Base-by-base conservation (phyloP, 139 green algal genomes). In the Spirogloea muscicola region DNA sequence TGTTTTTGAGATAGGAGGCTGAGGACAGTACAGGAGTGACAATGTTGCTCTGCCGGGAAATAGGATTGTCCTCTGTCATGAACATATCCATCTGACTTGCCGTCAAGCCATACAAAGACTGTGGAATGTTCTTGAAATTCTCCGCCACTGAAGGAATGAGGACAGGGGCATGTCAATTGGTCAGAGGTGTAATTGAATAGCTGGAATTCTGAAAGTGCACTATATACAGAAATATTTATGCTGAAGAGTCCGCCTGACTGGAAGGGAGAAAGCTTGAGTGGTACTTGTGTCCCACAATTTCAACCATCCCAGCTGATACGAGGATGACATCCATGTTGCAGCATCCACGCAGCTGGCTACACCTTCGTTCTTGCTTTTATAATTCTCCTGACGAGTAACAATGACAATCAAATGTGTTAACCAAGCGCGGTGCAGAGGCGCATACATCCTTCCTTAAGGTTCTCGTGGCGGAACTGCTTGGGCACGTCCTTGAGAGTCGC, bases 41-140 rank as follows among this genome's bases (percentile, higher is more conserved):
- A n/a, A n/a, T n/a, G n/a, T n/a, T n/a, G n/a, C n/a, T n/a, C 34
- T 55, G 31, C 6, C 52, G 69, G 16, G 6, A 25, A 16, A 77
- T n/a, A 25, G 55, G 46, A n/a, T 52, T 58, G 42, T 77, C 67
- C 61, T 77, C 75, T 2, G 31, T n/a, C 27, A 68, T 68, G 44
- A 82, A 80, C 75, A 82, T 82, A 39, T 75, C 36, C 34, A 83
- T 79, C 42, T 83, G 76, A n/a, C 27, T 76, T 2, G 76, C 29
- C 5, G 37, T 83, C 55, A 83, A 27, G 3, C 76, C 76, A 39
- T 80, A 83, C 49, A 83, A 25, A 13, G 33, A 71, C n/a, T 49
- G 40, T 18, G 75, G 75, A 49, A 82, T 51, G 49, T 63, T 72
- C 36, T 33, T 69, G 64, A 67, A 80, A 27, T 80, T 80, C 49